phyloP scores from a whole-genome alignment of 495 filamentous ascomycete species.

The Bombardia bombarda region DNA sequence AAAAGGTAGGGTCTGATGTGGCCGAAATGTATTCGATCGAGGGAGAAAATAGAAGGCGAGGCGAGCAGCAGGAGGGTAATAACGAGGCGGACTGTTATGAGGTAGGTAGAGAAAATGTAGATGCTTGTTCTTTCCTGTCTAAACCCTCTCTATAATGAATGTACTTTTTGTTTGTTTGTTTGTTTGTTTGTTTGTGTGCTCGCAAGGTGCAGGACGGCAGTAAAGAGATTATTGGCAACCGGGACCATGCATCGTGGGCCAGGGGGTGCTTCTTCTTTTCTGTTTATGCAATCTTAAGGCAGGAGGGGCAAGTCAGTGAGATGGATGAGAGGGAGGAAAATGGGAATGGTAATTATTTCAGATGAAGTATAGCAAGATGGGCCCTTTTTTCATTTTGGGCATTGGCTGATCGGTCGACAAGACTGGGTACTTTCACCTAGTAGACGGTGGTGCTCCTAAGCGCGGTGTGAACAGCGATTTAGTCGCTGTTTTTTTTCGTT shows the following conservation, averaged over 20 bases:
- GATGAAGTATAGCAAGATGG: neutral
- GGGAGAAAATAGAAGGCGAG: too few relatives aligned
- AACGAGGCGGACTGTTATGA: neutral
- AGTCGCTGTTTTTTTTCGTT: constrained; percentile 8
- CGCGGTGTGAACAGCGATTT: neutral
- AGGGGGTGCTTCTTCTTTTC: neutral
- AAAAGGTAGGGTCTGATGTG: constrained; percentile 24
- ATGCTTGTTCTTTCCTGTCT: constrained; percentile 11
- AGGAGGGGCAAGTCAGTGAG: neutral
- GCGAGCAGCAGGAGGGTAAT: neutral
- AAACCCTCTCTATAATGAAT: constrained; percentile 8
- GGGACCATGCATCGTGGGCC: constrained; percentile 37
- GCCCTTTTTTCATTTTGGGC: neutral
- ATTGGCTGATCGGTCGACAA: neutral
- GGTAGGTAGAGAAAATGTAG: too few relatives aligned
- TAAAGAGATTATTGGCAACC: constrained; percentile 31
- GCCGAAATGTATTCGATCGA: constrained; percentile 38
- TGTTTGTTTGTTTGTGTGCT: constrained; percentile 24
- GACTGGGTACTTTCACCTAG: neutral
- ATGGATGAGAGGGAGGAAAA: neutral
- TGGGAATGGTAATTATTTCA: constrained; percentile 5
- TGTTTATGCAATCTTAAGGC: neutral
- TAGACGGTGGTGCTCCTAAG: neutral
- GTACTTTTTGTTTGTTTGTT: neutral
- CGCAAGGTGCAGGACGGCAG: constrained; percentile 34